Evolutionary conservation across 2,329 filamentous ascomycete genomes (phyloP), one percentile per base, ranked within the genome.

Genomic region (Lecanicillium sp.): DNA sequence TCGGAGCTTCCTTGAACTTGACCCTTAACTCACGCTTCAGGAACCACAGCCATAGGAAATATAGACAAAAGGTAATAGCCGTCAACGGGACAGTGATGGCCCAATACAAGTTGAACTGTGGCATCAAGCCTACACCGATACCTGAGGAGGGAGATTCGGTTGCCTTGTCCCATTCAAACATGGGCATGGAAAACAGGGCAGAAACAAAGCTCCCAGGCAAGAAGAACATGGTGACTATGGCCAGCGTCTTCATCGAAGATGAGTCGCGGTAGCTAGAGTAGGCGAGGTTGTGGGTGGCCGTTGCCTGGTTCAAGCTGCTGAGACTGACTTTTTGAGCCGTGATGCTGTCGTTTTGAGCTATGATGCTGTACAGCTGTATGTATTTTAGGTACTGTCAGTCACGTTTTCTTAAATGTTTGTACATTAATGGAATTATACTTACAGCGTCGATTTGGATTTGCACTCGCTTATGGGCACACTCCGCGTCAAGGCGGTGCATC

Each of bases 201-300:
- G 63, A 61, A 13, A 66, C 53, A 37, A 66, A 66, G 40, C 57
- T 66, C 1, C 62, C 62, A 0, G 63, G 63, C 3, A 66, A 52
- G 45, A 66, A 65, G 27, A 66, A 55, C 62, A 66, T 65, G 42
- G 63, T 62, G 15, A 66, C 60, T 15, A 66, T 51, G 14, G 63
- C 63, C 17, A 66, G 44, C 7, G 61, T 65, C 51, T 64, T 66
- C 63, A 66, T 66, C 3, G 61, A 62, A 1, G 60, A 57, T n/a
- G 61, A 60, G 38, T 66, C 62, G 13, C 61, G 58, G 39, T 61
- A 57, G 39, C 54, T 62, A 11, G 54, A 57, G 14, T 54, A 44
- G 2, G 60, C 60, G 17, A 64, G 60, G 35, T 56, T 52, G 5
- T 50, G 46, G 3, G 53, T 54, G 3, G 53, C 46, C 13, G 46